Percentiles rank a stretch among this genome's conserved stretches.
These are phyloP conservation scores for Neurospora sp. DNA, from an alignment of 495 filamentous ascomycete genomes.

Conservation along the genomic window DNA sequence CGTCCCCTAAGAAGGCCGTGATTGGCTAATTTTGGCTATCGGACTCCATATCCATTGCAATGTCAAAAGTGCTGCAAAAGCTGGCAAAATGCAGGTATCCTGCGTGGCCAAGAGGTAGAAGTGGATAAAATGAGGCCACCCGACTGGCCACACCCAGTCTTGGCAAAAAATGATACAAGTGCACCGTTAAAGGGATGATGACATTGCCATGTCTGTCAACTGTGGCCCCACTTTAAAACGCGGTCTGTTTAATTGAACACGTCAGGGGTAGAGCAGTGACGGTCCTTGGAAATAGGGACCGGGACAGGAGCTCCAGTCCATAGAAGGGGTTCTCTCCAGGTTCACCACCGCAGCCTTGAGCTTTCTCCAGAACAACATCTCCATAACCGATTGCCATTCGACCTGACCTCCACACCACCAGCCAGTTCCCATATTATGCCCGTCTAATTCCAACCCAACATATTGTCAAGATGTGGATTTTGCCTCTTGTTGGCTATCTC, in stretches of 20 bases:
- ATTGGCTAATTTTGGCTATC: no score
- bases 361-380: background rate
- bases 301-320: background rate
- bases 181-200: background rate
- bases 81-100: no score
- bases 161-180: no score
- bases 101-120: no score
- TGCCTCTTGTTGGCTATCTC: conserved; percentile 80
- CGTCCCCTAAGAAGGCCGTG: no score
- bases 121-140: no score
- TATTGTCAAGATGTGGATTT: conserved; percentile 66
- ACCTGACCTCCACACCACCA: background rate
- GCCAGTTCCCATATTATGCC: background rate
- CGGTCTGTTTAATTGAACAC: conserved; percentile 9
- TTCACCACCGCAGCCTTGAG: background rate
- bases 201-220: background rate
- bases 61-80: no score
- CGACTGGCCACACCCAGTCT: no score
- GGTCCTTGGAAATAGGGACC: background rate
- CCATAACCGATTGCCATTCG: background rate
- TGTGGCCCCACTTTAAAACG: conserved; percentile 2
- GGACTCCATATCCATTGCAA: no score
- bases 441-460: background rate
- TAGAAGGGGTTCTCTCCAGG: background rate
- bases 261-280: background rate